A percentile compares a stretch with the other conserved stretches of the same genome.
phyloP scores from a whole-genome alignment of 108 stramenopile genomes.

The Schizochytrium sp. region DNA sequence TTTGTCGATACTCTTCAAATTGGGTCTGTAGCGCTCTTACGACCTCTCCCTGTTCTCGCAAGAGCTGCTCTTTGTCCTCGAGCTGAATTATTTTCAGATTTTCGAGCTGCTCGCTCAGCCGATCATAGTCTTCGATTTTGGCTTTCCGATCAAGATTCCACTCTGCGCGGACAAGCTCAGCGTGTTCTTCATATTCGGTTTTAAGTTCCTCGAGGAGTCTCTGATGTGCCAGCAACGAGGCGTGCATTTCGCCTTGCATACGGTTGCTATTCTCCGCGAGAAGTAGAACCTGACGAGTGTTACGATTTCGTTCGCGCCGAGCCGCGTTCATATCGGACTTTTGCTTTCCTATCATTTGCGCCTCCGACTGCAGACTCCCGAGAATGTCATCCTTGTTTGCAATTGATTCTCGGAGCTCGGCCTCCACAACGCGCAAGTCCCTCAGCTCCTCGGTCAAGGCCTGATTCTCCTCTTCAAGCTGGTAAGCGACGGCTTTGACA shows the following conservation, averaged over 20 bases:
- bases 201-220: not conserved
- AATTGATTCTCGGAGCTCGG: not conserved
- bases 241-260: not conserved
- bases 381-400: conserved; percentile 4
- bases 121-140: not conserved
- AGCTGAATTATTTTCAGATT: not conserved
- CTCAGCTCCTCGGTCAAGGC: not conserved
- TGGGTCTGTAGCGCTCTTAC: not conserved
- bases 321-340: conserved; percentile 4
- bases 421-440: not conserved
- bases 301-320: not conserved
- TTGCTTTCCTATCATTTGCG: not conserved
- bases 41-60: not conserved
- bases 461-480: not conserved
- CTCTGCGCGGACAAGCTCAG: not conserved
- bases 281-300: not conserved
- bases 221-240: not conserved
- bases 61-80: not conserved
- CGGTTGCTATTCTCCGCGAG: conserved; percentile 4
- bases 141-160: not conserved
- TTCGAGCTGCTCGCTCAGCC: not conserved
- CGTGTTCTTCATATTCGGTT: not conserved
- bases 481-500: not conserved
- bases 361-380: conserved; percentile 8
- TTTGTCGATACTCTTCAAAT: not conserved